These are phyloP conservation scores for Cutaneotrichosporon cyanovorans DNA, from an alignment of 1,284 basidiomycete genomes.

Conservation along the genomic window DNA sequence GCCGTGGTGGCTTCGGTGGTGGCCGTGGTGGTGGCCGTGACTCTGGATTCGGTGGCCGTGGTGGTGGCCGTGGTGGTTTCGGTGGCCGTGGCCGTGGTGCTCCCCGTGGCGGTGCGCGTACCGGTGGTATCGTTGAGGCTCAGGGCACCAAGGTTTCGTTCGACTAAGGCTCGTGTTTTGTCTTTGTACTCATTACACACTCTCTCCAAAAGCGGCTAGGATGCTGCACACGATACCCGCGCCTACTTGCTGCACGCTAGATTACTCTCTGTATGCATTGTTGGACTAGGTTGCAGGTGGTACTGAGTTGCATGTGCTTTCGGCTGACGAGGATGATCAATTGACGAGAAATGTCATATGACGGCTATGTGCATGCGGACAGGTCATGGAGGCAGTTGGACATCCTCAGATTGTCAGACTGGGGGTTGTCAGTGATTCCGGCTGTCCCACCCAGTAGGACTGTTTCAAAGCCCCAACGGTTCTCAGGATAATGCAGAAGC, in stretches of 20 bases:
- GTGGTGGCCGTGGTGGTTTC: slow-evolving; percentile 36
- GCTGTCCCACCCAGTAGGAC: no score
- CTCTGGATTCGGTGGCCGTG: slow-evolving; percentile 21
- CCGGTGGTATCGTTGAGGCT: slow-evolving; percentile 64
- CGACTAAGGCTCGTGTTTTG: slow-evolving; percentile 42
- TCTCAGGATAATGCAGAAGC: no score
- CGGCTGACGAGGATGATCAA: no score
- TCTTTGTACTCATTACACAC: no score
- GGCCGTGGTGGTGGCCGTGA: slow-evolving; percentile 32
- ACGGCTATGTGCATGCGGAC: no score
- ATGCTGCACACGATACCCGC: background rate
- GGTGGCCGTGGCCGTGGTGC: slow-evolving; percentile 42
- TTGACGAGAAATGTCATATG: no score
- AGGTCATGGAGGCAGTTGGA: no score
- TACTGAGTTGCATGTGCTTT: no score
- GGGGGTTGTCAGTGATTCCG: no score
- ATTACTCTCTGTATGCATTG: background rate
- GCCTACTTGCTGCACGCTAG: background rate
- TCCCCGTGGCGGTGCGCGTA: slow-evolving; percentile 50
- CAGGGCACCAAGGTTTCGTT: slow-evolving; percentile 81
- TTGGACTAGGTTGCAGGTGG: no score
- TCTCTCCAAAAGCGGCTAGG: background rate
- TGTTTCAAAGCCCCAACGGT: no score
- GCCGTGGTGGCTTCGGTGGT: slow-evolving; percentile 49
- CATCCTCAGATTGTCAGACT: no score